A percentile compares a stretch with the other conserved stretches of the same genome.
phyloP scores from a whole-genome alignment of 257 asterid species.

The Solanum ossicruentum region DNA sequence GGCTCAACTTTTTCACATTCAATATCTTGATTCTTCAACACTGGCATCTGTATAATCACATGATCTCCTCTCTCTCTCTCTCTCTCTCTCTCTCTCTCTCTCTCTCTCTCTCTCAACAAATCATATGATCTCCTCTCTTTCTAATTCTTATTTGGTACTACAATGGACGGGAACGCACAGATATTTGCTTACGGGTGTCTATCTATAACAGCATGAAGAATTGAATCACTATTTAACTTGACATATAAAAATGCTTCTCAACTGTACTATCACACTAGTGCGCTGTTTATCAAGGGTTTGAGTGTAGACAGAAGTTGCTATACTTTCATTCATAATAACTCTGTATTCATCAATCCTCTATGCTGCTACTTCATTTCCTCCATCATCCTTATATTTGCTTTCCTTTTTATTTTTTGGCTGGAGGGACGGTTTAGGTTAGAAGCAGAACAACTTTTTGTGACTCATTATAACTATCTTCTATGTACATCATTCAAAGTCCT shows the following conservation, averaged over 20 bases:
- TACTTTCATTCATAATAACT: not conserved
- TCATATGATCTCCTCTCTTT: not conserved
- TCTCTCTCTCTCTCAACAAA: not conserved
- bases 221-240: not conserved
- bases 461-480: not conserved
- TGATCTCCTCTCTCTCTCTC: no score
- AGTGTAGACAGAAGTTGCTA: not conserved
- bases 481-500: not conserved
- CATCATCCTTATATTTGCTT: not conserved
- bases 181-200: not conserved
- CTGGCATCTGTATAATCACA: not conserved
- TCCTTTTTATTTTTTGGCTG: not conserved
- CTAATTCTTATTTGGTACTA: not conserved
- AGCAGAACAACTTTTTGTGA: not conserved
- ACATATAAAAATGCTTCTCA: not conserved
- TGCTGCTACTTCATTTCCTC: not conserved
- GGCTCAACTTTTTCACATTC: constrained; percentile 3
- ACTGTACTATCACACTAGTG: not conserved
- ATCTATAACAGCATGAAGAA: not conserved
- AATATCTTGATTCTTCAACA: not conserved
- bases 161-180: not conserved
- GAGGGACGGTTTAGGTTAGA: not conserved
- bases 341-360: not conserved
- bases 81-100: no score
- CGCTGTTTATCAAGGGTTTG: not conserved